These are phyloP conservation scores for Chara braunii DNA, from an alignment of 139 green algal genomes.

Conservation along the genomic window DNA sequence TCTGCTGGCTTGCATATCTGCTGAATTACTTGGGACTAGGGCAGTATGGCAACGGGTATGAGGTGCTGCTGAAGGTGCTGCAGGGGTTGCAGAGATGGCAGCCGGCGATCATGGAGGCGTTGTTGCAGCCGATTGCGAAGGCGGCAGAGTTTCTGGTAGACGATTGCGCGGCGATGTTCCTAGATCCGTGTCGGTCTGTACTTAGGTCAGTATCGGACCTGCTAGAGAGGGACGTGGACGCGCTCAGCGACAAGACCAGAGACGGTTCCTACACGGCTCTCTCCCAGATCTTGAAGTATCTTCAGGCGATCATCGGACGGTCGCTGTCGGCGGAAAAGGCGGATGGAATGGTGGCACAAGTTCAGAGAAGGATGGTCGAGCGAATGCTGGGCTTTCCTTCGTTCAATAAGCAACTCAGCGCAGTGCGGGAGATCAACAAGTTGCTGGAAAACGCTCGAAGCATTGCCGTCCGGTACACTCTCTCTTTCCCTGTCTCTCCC, in stretches of 20 bases:
- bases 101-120: conserved; percentile 8
- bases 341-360: conserved; percentile 25
- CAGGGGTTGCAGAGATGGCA: not conserved
- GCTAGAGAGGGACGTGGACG: conserved; percentile 30
- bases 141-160: conserved; percentile 23
- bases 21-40: conserved; percentile 43
- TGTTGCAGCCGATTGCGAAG: conserved; percentile 17
- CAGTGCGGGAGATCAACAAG: conserved; percentile 31
- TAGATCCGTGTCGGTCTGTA: not conserved
- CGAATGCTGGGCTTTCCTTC: conserved; percentile 55
- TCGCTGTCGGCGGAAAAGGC: conserved; percentile 1
- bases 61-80: conserved; percentile 7
- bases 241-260: conserved; percentile 32
- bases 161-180: conserved; percentile 4
- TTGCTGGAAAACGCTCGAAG: conserved; percentile 14
- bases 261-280: conserved; percentile 40
- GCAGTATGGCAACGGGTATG: conserved; percentile 27
- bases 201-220: conserved; percentile 20
- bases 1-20: conserved; percentile 27
- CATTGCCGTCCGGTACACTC: conserved; percentile 7
- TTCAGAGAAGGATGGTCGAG: conserved; percentile 56
- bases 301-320: conserved; percentile 15
- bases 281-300: conserved; percentile 9
- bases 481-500: not conserved
- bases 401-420: conserved; percentile 31